A percentile compares a stretch with the other conserved stretches of the same genome.
Conservation (phyloP, 257 asterid genomes). For the Solanum chiquidenum region DNA sequence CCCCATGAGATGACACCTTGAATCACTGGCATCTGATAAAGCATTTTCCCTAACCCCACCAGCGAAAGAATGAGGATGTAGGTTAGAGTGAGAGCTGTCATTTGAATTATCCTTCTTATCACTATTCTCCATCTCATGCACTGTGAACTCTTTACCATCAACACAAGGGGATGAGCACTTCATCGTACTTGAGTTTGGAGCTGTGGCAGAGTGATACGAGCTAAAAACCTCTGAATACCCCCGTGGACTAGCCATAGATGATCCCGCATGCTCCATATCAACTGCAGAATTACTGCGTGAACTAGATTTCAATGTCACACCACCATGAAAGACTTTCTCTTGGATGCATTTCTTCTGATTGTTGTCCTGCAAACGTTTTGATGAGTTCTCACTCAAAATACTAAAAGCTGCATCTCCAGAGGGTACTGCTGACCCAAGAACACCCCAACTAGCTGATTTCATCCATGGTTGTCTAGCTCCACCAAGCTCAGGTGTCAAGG, state of each 20-base stretch:
- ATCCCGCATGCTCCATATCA: slow-evolving; percentile 30
- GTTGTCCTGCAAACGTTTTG: slow-evolving; percentile 23
- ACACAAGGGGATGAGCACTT: slow-evolving; percentile 15
- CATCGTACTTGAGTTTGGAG: slow-evolving; percentile 20
- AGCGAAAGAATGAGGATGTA: slow-evolving; percentile 36
- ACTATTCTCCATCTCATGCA: slow-evolving; percentile 34
- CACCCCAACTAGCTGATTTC: slow-evolving; percentile 45
- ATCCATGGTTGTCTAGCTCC: slow-evolving; percentile 23
- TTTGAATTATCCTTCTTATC: slow-evolving; percentile 46
- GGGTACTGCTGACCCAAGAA: slow-evolving; percentile 27
- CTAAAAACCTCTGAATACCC: slow-evolving; percentile 31
- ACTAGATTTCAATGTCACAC: slow-evolving; percentile 36
- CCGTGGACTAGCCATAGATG: slow-evolving; percentile 23
- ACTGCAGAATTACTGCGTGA: slow-evolving; percentile 27
- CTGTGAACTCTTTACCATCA: slow-evolving; percentile 27
- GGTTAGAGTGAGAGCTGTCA: slow-evolving; percentile 51
- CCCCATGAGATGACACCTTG: slow-evolving; percentile 35
- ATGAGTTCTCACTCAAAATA: slow-evolving; percentile 25
- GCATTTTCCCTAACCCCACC: slow-evolving; percentile 46
- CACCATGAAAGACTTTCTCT: slow-evolving; percentile 28
- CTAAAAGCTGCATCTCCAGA: slow-evolving; percentile 26
- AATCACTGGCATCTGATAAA: slow-evolving; percentile 41
- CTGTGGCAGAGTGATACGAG: slow-evolving; percentile 25
- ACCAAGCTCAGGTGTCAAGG: slow-evolving; percentile 26
- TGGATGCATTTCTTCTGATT: slow-evolving; percentile 28